Base-by-base conservation (phyloP, 805 yeast genomes). In the Wickerhamomyces xylosicus region DNA sequence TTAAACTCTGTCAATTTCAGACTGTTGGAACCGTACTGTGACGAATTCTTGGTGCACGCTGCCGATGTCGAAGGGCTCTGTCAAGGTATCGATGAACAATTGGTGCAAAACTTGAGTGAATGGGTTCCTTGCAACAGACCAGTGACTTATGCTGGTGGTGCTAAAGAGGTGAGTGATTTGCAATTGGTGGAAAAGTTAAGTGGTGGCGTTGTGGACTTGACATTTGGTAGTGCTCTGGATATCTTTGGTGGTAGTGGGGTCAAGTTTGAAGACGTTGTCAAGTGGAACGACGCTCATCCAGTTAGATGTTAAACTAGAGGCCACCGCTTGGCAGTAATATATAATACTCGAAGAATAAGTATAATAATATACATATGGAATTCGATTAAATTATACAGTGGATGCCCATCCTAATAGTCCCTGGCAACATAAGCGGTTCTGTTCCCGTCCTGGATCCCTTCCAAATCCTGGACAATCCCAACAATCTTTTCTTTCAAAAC, bases 51-150 rank as follows among this genome's bases (percentile, higher is more conserved):
- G 39, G 80, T 92, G 15, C 99, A 92, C 62, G 98, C 98, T 3
- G 99, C 98, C 0, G 98, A 92, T 59, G 97, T 92, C 3, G 99
- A 92, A 61, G 99, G 99, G 0, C 67, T 92, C 15, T 92, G 98
- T 57, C 72, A 76, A 33, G 99, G 99, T 1, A 84, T 92, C 27
- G 99, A 92, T 53, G 78, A 79, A 53, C 72, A 77, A 15, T 64
- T 92, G 33, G 97, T 92, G 5, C 41, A 43, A 20, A 71, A 71
- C 40, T 63, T 92, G 32, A 86, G 86, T 18, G 75, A 79, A 47
- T 92, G 97, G 97, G 70, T 77, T 17, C 22, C 19, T 15, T 19
- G 20, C 8, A 9, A n/a, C 19, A 73, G 70, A 20, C 87, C 83
- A 27, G 76, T 85, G 4, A 95, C 90, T 2, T 92, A 92, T 58